phyloP scores from a whole-genome alignment of 2,329 filamentous ascomycete genomes.

The Gnomoniopsis smithogilvyi region DNA sequence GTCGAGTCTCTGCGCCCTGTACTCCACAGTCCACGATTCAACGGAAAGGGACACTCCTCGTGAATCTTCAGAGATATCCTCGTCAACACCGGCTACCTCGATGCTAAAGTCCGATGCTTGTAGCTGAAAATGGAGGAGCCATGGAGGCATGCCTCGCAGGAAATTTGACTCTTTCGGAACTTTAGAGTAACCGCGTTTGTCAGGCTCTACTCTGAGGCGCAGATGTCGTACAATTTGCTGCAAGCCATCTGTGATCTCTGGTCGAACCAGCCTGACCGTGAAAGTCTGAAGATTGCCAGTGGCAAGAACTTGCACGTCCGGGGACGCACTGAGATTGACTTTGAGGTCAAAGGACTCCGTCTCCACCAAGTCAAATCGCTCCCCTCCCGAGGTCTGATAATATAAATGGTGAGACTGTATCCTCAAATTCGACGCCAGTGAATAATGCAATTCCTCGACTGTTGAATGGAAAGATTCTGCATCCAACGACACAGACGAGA shows the following conservation, averaged over 20 bases:
- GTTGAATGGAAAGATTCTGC: constrained; percentile 93
- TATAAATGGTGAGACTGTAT: constrained; percentile 87
- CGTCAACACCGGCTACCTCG: constrained; percentile 86
- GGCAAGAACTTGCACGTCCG: constrained; percentile 78
- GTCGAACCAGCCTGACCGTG: constrained; percentile 82
- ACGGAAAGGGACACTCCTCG: constrained; percentile 83
- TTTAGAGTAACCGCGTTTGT: constrained; percentile 50
- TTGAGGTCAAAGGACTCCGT: constrained; percentile 89
- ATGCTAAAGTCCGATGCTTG: constrained; percentile 87
- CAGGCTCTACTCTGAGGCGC: constrained; percentile 64
- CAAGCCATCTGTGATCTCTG: constrained; percentile 89
- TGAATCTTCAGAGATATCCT: constrained; percentile 75
- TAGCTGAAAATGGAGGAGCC: constrained; percentile 80
- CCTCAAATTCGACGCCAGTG: constrained; percentile 75
- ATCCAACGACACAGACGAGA: constrained; percentile 90
- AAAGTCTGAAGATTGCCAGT: constrained; percentile 82
- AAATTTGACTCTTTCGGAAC: constrained; percentile 61
- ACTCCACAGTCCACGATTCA: constrained; percentile 84
- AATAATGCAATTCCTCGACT: constrained; percentile 82
- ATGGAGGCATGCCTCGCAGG: constrained; percentile 73
- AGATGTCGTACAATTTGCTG: constrained; percentile 88
- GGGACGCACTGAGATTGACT: constrained; percentile 77
- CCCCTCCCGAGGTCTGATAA: constrained; percentile 83
- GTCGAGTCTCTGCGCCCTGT: constrained; percentile 76
- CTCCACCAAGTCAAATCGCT: constrained; percentile 80